These are phyloP conservation scores for Naganishia friedmannii DNA, from an alignment of 768 basidiomycete species.

Conservation along the genomic window DNA sequence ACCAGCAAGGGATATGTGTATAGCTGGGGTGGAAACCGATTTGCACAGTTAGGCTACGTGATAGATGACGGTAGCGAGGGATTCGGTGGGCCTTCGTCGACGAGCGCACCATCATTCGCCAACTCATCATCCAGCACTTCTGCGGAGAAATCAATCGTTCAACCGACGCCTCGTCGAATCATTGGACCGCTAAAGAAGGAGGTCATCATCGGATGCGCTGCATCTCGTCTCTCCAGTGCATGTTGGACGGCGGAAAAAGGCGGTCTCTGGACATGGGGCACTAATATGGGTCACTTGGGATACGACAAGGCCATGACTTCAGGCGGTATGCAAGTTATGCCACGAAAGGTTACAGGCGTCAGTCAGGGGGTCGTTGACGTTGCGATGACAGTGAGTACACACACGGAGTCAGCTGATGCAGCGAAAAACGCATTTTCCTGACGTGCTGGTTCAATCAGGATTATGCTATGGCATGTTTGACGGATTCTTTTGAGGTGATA, in stretches of 20 bases:
- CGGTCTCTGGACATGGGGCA: constrained; percentile 68
- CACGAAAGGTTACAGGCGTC: constrained; percentile 76
- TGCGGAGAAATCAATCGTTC: constrained; percentile 68
- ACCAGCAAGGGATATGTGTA: constrained; percentile 77
- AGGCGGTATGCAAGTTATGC: constrained; percentile 62
- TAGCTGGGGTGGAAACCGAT: constrained; percentile 87
- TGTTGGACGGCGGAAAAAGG: constrained; percentile 68
- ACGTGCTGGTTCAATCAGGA: constrained; percentile 57
- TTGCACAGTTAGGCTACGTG: constrained; percentile 80
- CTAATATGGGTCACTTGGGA: constrained; percentile 89
- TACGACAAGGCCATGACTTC: constrained; percentile 74
- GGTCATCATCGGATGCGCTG: constrained; percentile 73
- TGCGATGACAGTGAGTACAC: constrained; percentile 58
- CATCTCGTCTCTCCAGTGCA: constrained; percentile 78
- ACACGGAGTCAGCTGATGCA: neutral
- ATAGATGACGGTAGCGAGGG: constrained; percentile 58
- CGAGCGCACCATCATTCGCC: constrained; percentile 33
- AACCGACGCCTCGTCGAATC: constrained; percentile 71
- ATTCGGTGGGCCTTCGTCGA: constrained; percentile 18
- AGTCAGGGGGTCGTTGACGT: constrained; percentile 68
- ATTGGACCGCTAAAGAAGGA: constrained; percentile 74
- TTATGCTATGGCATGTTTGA: constrained; percentile 73
- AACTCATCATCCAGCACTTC: constrained; percentile 37
- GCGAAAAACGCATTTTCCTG: constrained; percentile 45
- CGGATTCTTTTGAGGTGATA: constrained; percentile 74